These are phyloP conservation scores for Helicostylum pulchrum DNA, from an alignment of 192 early-diverging fungal genomes.

Conservation along the genomic window DNA sequence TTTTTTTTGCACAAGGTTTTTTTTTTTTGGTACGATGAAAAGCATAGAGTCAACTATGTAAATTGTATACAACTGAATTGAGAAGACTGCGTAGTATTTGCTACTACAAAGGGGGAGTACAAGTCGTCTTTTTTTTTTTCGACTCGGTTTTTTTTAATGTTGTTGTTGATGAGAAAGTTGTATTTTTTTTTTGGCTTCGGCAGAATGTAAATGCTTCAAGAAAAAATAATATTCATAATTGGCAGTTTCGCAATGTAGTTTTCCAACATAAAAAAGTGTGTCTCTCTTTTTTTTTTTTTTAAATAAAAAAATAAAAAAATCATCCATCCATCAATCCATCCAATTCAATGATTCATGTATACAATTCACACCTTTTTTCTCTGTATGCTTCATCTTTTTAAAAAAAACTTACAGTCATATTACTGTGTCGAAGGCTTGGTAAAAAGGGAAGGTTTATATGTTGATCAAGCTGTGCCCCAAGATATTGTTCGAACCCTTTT, in stretches of 20 bases:
- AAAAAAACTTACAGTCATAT: constrained; percentile 15
- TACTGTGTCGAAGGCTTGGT: constrained; percentile 20
- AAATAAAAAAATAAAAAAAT: not conserved
- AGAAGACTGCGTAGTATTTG: too few relatives aligned
- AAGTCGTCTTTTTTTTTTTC: too few relatives aligned
- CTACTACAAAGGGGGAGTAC: too few relatives aligned
- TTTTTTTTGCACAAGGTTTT: constrained; percentile 5
- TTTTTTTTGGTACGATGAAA: constrained; percentile 1
- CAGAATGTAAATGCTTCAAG: too few relatives aligned
- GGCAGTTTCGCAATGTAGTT: too few relatives aligned
- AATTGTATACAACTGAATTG: not conserved
- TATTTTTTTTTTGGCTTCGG: too few relatives aligned
- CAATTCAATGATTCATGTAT: not conserved
- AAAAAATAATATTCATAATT: too few relatives aligned
- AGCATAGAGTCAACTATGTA: not conserved
- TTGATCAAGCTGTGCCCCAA: not conserved
- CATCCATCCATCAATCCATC: constrained; percentile 23
- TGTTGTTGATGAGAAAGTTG: too few relatives aligned
- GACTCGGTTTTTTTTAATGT: too few relatives aligned
- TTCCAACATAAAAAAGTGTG: not conserved
- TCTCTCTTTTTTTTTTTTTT: not conserved
- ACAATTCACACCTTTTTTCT: constrained; percentile 7
- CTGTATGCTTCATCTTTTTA: not conserved
- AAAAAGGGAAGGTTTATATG: constrained; percentile 18
- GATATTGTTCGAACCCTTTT: too few relatives aligned